phyloP scores from a whole-genome alignment of 2,329 filamentous ascomycete species.

The Colletotrichum zoysiae region DNA sequence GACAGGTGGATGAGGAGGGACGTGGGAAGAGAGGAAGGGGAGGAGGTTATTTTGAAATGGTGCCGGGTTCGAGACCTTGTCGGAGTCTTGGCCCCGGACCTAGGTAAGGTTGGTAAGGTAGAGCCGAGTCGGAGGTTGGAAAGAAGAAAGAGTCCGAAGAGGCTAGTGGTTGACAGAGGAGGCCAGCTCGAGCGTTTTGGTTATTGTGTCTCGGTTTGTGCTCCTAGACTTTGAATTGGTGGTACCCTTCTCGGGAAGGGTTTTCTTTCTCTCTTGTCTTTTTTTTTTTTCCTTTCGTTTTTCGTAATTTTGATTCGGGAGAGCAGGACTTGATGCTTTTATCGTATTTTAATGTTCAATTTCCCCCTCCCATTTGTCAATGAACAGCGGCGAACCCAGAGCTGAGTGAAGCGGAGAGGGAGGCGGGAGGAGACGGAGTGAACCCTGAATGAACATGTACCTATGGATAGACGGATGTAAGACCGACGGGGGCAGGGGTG shows the following conservation, averaged over 20 bases:
- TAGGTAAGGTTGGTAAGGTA: neutral
- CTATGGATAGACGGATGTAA: neutral
- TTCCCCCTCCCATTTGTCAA: neutral
- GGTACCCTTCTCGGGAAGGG: neutral
- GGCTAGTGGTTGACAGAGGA: slow-evolving; percentile 13
- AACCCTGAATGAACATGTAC: neutral
- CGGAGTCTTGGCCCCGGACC: neutral
- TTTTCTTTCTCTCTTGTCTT: neutral
- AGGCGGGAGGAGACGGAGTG: neutral
- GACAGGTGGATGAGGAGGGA: neutral
- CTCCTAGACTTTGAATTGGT: neutral
- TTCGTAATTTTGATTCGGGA: neutral
- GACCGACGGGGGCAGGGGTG: neutral
- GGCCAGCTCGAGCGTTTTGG: neutral
- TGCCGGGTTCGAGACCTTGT: neutral
- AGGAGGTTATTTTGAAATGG: slow-evolving; percentile 18
- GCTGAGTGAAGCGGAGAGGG: neutral
- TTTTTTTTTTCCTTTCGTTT: neutral
- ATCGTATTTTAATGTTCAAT: neutral
- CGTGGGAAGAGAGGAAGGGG: neutral
- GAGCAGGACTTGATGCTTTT: neutral
- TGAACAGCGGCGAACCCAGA: neutral
- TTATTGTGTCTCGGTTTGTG: slow-evolving; percentile 25
- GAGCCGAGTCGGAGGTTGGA: neutral
- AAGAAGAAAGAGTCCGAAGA: slow-evolving; percentile 19